phyloP scores from a whole-genome alignment of 2,329 filamentous ascomycete genomes.

The Nigrospora sphaerica region DNA sequence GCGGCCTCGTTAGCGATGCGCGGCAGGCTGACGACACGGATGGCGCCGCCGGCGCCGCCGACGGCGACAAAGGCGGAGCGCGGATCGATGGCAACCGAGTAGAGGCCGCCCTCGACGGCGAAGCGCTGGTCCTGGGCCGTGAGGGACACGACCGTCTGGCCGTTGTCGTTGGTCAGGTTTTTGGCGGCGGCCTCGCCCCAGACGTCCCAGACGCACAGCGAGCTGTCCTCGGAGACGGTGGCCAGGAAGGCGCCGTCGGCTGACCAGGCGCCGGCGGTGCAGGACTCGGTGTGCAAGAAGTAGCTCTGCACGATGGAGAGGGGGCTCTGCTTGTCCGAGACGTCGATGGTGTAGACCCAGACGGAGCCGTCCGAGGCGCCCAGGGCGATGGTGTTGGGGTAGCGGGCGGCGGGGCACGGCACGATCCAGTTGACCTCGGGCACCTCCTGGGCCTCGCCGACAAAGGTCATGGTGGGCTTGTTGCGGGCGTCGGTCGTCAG shows the following conservation, averaged over 20 bases:
- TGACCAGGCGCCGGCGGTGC: conserved; percentile 88
- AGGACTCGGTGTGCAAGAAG: conserved; percentile 80
- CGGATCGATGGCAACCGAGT: conserved; percentile 78
- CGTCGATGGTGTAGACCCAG: conserved; percentile 89
- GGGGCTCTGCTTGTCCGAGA: conserved; percentile 48
- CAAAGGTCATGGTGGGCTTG: conserved; percentile 48
- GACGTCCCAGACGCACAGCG: conserved; percentile 87
- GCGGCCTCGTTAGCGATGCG: conserved; percentile 34
- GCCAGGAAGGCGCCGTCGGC: conserved; percentile 79
- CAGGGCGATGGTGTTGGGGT: conserved; percentile 77
- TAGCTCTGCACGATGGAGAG: conserved; percentile 84
- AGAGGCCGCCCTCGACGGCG: conserved; percentile 83
- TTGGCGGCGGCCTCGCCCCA: conserved; percentile 68
- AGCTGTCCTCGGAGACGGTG: conserved; percentile 83
- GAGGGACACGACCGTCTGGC: conserved; percentile 64
- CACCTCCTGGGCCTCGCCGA: conserved; percentile 80
- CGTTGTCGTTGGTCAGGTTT: conserved; percentile 42
- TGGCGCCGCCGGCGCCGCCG: conserved; percentile 79
- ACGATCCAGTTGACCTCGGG: conserved; percentile 91
- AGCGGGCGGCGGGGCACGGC: conserved; percentile 62
- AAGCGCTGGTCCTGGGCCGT: conserved; percentile 84
- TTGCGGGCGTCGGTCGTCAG: conserved; percentile 37
- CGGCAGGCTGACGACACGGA: conserved; percentile 80
- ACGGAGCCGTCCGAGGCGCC: conserved; percentile 88
- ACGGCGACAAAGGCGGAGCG: conserved; percentile 73